Base-by-base conservation (phyloP, 2,329 filamentous ascomycete species). In the Fonsecaea monophora region DNA sequence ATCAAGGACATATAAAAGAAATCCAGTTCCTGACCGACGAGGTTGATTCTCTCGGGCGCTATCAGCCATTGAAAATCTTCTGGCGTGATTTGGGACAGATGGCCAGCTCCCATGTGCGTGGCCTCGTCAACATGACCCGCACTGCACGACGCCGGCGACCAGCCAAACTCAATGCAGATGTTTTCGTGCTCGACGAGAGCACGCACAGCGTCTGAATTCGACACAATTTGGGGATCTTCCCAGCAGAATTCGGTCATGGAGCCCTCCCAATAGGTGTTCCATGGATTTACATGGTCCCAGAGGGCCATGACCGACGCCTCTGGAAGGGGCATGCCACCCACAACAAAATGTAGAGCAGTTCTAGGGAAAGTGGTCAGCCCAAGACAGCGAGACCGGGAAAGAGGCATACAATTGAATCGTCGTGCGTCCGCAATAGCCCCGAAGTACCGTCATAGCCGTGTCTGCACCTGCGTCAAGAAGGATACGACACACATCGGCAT, bases 381-480 rank as follows among this genome's bases (percentile, higher is more conserved):
- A 53, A 30, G 30, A 21, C 30, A 53, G 13, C 9, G 32, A 18
- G 12, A 53, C 30, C 18, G 10, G 12, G 21, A 15, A 34, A 10
- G 18, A 8, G 50, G 7, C 32, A 53, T 53, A 53, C 50, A 53
- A 1, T 53, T 25, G 50, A n/a, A 53, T 8, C 5, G 50, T 30
- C 2, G 15, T 30, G 5, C 4, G 3, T 53, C 32, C 18, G 13
- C 2, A 13, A 6, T n/a, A 18, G 15, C 2, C 3, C 50, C 32
- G 2, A 21, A 53, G 48, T 5, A 53, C 5, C 18, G 9, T 32
- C 2, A 15, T 18, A 13, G 18, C 5, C 25, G 21, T 13, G 13
- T 53, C 50, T 6, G 50, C 50, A 10, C 50, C 32, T 18, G 50
- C 50, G 32, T 53, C 50, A 32, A 53, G 50, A 53, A 53, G 50